Evolutionary conservation across 208 protist species (phyloP).

Genomic region (Trypanosoma avium): DNA sequence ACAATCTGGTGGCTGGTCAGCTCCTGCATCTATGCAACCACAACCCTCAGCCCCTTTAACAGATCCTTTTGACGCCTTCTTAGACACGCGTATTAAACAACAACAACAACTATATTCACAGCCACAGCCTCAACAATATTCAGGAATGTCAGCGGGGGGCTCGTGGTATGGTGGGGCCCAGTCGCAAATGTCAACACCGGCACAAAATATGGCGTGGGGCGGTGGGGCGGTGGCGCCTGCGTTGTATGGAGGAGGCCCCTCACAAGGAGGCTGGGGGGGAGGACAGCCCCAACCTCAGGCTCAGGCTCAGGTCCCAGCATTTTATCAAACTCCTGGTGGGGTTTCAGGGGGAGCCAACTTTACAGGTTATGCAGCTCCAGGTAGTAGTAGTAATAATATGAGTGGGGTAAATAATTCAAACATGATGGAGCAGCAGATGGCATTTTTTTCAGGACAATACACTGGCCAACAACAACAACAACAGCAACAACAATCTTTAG

Average conservation of each 20-base stretch:
- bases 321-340: too few species aligned
- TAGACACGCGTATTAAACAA: slow-evolving; percentile 35
- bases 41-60: slow-evolving; percentile 16
- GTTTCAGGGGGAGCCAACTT: not conserved
- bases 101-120: slow-evolving; percentile 20
- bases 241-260: not conserved
- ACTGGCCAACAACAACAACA: not conserved
- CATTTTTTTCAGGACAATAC: slow-evolving; percentile 12
- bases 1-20: too few species aligned
- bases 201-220: too few species aligned
- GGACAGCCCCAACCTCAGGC: too few species aligned
- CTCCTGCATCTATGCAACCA: not conserved
- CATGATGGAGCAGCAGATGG: slow-evolving; percentile 24
- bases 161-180: slow-evolving; percentile 1
- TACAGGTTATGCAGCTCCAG: not conserved
- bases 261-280: too few species aligned
- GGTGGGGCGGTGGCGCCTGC: slow-evolving; percentile 6
- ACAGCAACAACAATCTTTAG: slow-evolving; percentile 17
- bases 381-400: too few species aligned
- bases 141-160: slow-evolving; percentile 20
- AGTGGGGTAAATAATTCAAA: not conserved
- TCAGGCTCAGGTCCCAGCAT: too few species aligned
- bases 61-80: slow-evolving; percentile 67
- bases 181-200: slow-evolving; percentile 1
- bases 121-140: slow-evolving; percentile 12